These are phyloP conservation scores for Anisodus acutangulus DNA, from an alignment of 257 asterid genomes.

Conservation along the genomic window DNA sequence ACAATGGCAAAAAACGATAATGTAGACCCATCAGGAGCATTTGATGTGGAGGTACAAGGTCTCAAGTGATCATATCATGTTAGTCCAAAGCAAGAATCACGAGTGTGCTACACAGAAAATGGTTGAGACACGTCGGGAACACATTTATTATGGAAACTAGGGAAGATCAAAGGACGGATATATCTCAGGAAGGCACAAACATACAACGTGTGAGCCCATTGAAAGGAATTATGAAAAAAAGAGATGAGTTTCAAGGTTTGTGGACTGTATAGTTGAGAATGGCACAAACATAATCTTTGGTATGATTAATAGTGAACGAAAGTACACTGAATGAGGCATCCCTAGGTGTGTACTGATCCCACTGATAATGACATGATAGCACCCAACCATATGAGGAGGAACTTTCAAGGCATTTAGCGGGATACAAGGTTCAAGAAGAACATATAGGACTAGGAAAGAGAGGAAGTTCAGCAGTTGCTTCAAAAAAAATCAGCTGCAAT, in stretches of 20 bases:
- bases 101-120: background rate
- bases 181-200: background rate
- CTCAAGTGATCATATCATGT: background rate
- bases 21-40: background rate
- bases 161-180: background rate
- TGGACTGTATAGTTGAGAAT: background rate
- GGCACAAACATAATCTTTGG: background rate
- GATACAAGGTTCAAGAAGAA: constrained; percentile 18
- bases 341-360: background rate
- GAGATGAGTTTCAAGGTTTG: background rate
- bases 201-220: constrained; percentile 5
- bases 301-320: background rate
- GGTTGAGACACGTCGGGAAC: background rate
- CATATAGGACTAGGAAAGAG: background rate
- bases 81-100: constrained; percentile 1
- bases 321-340: constrained; percentile 17
- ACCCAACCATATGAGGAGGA: background rate
- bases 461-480: background rate
- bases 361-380: background rate
- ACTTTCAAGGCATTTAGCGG: background rate
- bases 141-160: background rate
- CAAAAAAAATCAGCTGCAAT: background rate
- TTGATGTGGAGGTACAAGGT: background rate
- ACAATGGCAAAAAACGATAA: background rate
- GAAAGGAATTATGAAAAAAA: background rate